Conservation (phyloP, 768 basidiomycete species). For the Phylloporus sp. region DNA sequence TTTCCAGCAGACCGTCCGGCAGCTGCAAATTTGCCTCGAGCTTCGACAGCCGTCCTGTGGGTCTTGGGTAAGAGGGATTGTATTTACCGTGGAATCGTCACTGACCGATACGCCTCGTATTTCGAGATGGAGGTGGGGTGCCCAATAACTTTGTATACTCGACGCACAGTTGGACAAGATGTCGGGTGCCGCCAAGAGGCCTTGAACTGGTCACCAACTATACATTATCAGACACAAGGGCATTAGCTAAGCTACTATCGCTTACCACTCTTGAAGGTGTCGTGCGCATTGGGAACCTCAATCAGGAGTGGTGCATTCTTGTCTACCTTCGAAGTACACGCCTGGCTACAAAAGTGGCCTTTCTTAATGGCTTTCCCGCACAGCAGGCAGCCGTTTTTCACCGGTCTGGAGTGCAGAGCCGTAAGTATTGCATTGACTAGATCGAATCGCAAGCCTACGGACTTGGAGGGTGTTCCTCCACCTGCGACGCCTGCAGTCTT, state of each 20-base stretch:
- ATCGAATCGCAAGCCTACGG: constrained; percentile 20
- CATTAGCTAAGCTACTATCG: not conserved
- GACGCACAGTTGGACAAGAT: constrained; percentile 51
- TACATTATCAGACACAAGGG: constrained; percentile 1
- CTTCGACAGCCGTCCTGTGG: constrained; percentile 50
- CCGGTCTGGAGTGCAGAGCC: constrained; percentile 29
- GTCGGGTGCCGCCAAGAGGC: constrained; percentile 63
- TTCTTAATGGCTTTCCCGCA: constrained; percentile 56
- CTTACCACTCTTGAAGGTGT: constrained; percentile 62
- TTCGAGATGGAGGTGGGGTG: constrained; percentile 44
- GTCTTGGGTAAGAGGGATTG: not conserved
- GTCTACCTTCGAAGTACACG: constrained; percentile 51
- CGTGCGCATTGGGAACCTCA: constrained; percentile 55
- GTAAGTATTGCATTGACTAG: constrained; percentile 29
- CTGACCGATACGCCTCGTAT: constrained; percentile 61
- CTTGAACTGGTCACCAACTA: constrained; percentile 65
- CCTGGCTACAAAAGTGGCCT: constrained; percentile 58
- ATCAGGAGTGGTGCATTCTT: constrained; percentile 51
- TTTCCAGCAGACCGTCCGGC: constrained; percentile 58
- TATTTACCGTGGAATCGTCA: not conserved
- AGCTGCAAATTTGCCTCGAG: constrained; percentile 51
- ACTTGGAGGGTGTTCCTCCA: constrained; percentile 30
- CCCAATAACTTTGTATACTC: constrained; percentile 60
- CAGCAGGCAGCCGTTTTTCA: constrained; percentile 49
- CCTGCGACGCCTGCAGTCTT: constrained; percentile 26